These are phyloP conservation scores for Metarhizium robertsii DNA, from an alignment of 2,329 filamentous ascomycete species.

Conservation along the genomic window DNA sequence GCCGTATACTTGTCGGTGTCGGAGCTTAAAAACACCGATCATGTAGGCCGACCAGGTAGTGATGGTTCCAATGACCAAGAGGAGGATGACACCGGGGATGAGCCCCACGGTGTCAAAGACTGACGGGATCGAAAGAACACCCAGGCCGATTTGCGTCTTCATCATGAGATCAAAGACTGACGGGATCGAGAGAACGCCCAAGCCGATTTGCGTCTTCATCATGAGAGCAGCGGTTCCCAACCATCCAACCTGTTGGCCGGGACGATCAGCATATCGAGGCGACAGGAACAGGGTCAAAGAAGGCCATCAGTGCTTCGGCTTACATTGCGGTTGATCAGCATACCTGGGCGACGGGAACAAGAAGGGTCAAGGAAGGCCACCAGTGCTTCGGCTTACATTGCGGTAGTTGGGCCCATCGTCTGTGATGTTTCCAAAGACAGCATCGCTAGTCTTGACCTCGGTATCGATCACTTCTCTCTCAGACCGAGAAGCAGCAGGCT, in stretches of 20 bases:
- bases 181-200: constrained; percentile 39
- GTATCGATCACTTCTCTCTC: not conserved
- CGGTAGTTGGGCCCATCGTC: constrained; percentile 21
- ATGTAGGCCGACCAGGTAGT: too few relatives aligned
- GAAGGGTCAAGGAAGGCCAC: constrained; percentile 3
- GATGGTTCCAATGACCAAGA: too few relatives aligned
- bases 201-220: constrained; percentile 37
- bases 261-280: too few relatives aligned
- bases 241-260: constrained; percentile 26
- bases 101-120: constrained; percentile 20
- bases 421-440: constrained; percentile 16
- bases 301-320: constrained; percentile 4
- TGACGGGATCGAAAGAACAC: constrained; percentile 38
- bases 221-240: constrained; percentile 32
- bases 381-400: constrained; percentile 11
- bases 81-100: too few relatives aligned
- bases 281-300: too few relatives aligned
- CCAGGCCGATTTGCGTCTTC: constrained; percentile 35
- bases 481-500: not conserved
- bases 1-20: too few relatives aligned
- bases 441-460: constrained; percentile 7
- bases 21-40: too few relatives aligned
- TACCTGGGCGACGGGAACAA: too few relatives aligned
- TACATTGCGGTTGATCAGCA: constrained; percentile 16
- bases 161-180: constrained; percentile 34